A percentile compares a stretch with the other conserved stretches of the same genome.
Evolutionary conservation across 441 rosid species (phyloP).

Genomic region (Erysimum cheiri): DNA sequence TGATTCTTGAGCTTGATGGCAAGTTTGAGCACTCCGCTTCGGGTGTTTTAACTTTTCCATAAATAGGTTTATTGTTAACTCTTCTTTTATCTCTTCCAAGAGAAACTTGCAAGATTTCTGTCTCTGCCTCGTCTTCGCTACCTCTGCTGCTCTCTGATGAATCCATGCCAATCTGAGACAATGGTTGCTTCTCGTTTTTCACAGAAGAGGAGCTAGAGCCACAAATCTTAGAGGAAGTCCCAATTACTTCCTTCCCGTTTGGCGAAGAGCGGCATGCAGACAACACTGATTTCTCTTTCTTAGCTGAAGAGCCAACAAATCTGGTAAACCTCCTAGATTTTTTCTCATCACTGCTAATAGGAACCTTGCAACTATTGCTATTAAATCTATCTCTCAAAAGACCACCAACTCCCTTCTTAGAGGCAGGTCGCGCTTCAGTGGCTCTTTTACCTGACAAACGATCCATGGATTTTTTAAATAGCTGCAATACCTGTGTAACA

Average conservation of each 20-base stretch:
- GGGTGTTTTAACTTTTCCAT: constrained; percentile 36
- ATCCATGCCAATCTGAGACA: constrained; percentile 58
- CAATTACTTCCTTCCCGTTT: constrained; percentile 69
- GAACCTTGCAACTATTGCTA: constrained; percentile 57
- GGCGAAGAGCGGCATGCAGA: constrained; percentile 55
- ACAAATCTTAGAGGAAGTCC: constrained; percentile 67
- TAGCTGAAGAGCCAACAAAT: constrained; percentile 53
- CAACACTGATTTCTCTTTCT: constrained; percentile 60
- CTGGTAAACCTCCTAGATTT: constrained; percentile 61
- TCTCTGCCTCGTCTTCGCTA: constrained; percentile 60
- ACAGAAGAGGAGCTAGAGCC: constrained; percentile 45
- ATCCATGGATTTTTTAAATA: constrained; percentile 59
- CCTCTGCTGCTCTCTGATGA: constrained; percentile 69
- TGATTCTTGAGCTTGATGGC: constrained; percentile 55
- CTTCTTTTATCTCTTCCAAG: constrained; percentile 56
- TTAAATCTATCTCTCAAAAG: constrained; percentile 63
- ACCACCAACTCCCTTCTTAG: constrained; percentile 63
- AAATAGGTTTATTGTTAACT: constrained; percentile 45
- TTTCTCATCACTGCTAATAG: constrained; percentile 63
- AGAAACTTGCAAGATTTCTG: constrained; percentile 45
- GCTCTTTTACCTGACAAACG: constrained; percentile 71
- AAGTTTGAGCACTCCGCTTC: constrained; percentile 63
- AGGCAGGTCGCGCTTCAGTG: constrained; percentile 50
- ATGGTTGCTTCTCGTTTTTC: constrained; percentile 51
- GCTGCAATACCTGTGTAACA: constrained; percentile 36